Conservation (phyloP, 169 alveolate species). For the Pseudocohnilembus persalinus region DNA sequence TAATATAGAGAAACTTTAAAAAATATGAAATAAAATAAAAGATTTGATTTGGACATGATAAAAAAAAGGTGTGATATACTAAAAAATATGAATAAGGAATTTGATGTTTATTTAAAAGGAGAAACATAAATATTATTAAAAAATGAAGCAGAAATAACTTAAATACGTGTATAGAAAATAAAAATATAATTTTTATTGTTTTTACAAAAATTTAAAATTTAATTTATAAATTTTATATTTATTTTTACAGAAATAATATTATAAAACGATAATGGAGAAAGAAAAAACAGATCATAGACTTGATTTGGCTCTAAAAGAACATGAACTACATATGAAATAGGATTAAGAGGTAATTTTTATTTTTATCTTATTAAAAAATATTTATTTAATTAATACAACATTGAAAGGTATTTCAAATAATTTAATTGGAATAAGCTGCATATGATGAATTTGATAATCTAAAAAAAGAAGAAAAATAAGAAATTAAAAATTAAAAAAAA, state of each 20-base stretch:
- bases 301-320: neutral
- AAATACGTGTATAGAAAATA: neutral
- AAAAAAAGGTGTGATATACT: neutral
- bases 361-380: neutral
- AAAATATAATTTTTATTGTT: no score
- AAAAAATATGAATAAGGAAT: neutral
- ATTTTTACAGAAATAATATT: neutral
- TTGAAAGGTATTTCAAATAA: neutral
- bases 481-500: no score
- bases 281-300: neutral
- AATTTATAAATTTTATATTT: no score
- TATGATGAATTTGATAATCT: neutral
- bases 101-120: no score
- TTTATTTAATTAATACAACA: no score
- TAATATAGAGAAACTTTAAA: neutral
- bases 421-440: neutral
- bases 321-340: neutral
- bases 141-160: neutral
- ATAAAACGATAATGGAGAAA: no score
- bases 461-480: neutral
- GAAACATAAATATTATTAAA: neutral
- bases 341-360: neutral
- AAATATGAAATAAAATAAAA: neutral
- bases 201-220: no score
- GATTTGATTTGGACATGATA: neutral